Evolutionary conservation across 2,329 filamentous ascomycete species (phyloP).

Genomic region (Drechslera avenae): DNA sequence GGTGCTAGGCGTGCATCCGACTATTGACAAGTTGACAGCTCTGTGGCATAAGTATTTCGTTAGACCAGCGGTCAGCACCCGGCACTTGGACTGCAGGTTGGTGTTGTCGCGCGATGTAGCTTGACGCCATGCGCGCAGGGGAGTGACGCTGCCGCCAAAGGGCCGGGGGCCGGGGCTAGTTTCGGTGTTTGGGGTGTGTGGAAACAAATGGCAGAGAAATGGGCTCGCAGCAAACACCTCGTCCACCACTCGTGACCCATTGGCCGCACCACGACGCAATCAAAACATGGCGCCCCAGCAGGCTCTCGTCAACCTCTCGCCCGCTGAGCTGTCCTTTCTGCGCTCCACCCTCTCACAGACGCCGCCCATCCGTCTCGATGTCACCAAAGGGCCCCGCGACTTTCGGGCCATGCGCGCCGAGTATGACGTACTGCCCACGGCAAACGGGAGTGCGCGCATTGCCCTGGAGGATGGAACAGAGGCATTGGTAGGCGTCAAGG

Average conservation of each 20-base stretch:
- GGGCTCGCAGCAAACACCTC: constrained; percentile 12
- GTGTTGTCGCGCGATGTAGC: constrained; percentile 30
- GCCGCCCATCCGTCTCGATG: constrained; percentile 86
- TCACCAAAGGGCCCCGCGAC: constrained; percentile 65
- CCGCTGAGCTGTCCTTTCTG: constrained; percentile 94
- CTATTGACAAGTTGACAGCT: not conserved
- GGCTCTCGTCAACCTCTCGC: constrained; percentile 77
- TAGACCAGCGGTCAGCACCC: constrained; percentile 26
- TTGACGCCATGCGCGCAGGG: constrained; percentile 21
- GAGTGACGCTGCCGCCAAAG: constrained; percentile 25
- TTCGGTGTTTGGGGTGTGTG: too few species aligned
- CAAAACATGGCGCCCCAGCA: constrained; percentile 42
- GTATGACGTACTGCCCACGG: constrained; percentile 83
- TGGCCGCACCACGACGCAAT: constrained; percentile 9
- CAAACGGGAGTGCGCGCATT: constrained; percentile 90
- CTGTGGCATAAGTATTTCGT: not conserved
- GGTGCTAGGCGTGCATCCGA: not conserved
- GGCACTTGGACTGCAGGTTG: constrained; percentile 29
- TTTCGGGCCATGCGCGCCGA: constrained; percentile 92
- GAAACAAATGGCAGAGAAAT: constrained; percentile 19
- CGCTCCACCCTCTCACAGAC: constrained; percentile 80
- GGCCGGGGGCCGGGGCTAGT: constrained; percentile 22
- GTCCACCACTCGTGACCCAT: constrained; percentile 7
- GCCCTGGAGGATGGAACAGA: constrained; percentile 96
- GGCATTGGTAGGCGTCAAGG: constrained; percentile 93